phyloP scores from a whole-genome alignment of 2,329 filamentous ascomycete genomes.

The Botryotinia globosa region DNA sequence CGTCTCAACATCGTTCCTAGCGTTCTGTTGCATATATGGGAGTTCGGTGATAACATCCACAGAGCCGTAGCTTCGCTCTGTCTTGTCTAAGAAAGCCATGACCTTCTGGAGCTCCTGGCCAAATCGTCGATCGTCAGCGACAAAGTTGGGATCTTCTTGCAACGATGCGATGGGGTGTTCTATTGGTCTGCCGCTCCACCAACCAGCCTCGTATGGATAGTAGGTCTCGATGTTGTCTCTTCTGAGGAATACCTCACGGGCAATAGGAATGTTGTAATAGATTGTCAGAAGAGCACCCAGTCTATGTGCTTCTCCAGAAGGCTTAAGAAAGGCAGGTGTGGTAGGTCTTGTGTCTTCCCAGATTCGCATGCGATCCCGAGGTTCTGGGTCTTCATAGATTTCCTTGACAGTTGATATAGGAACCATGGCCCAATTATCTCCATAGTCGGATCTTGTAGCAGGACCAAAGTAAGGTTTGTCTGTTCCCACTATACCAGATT shows the following conservation, averaged over 20 bases:
- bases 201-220: constrained; percentile 56
- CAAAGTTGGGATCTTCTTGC: constrained; percentile 26
- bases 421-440: constrained; percentile 60
- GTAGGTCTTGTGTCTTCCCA: constrained; percentile 45
- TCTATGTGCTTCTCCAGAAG: constrained; percentile 40
- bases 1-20: constrained; percentile 35
- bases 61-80: constrained; percentile 58
- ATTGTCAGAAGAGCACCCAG: constrained; percentile 57
- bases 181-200: constrained; percentile 60
- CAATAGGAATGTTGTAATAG: constrained; percentile 57
- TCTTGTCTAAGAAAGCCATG: constrained; percentile 60
- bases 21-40: constrained; percentile 29
- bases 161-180: constrained; percentile 22
- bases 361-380: constrained; percentile 45
- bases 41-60: constrained; percentile 46
- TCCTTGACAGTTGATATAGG: constrained; percentile 38
- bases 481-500: constrained; percentile 47
- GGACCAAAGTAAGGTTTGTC: constrained; percentile 56
- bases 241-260: constrained; percentile 53
- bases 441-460: constrained; percentile 55
- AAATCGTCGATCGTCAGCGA: constrained; percentile 48
- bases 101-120: constrained; percentile 45
- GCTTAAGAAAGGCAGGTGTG: constrained; percentile 53
- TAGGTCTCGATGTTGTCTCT: constrained; percentile 43
- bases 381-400: constrained; percentile 39